Percentiles rank a stretch among this genome's conserved stretches.
These are phyloP conservation scores for Hypericum androsaemum DNA, from an alignment of 345 rosid genomes.

Conservation along the genomic window DNA sequence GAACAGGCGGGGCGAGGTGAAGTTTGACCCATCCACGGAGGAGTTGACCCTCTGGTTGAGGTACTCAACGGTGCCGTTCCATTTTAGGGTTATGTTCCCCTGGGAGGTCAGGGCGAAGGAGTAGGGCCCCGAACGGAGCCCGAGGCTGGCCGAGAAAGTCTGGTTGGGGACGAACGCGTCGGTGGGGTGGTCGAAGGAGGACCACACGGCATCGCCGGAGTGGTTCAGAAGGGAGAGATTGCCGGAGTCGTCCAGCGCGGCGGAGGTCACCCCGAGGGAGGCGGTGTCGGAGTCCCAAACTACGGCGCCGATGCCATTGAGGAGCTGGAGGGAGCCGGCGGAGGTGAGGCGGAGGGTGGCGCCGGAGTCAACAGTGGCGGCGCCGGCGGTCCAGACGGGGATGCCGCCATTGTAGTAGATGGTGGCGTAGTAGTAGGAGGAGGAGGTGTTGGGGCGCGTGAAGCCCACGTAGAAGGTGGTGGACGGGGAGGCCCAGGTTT, in stretches of 20 bases:
- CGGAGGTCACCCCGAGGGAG: slow-evolving; percentile 34
- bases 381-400: slow-evolving; percentile 46
- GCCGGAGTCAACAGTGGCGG: slow-evolving; percentile 34
- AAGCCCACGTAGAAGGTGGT: slow-evolving; percentile 25
- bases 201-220: slow-evolving; percentile 35
- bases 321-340: slow-evolving; percentile 46
- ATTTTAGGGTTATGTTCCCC: slow-evolving; percentile 41
- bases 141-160: too few relatives aligned
- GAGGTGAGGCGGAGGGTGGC: slow-evolving; percentile 36
- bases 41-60: slow-evolving; percentile 45
- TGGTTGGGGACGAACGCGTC: too few relatives aligned
- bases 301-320: slow-evolving; percentile 42
- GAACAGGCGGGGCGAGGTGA: slow-evolving; percentile 35
- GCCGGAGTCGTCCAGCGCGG: slow-evolving; percentile 44
- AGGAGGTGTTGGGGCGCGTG: slow-evolving; percentile 16
- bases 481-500: too few relatives aligned
- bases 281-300: slow-evolving; percentile 49
- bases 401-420: slow-evolving; percentile 36
- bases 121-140: slow-evolving; percentile 35
- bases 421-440: slow-evolving; percentile 31
- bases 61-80: slow-evolving; percentile 39
- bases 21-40: slow-evolving; percentile 26
- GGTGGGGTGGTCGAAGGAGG: slow-evolving; percentile 42
- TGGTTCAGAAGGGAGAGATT: slow-evolving; percentile 23
- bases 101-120: slow-evolving; percentile 28